phyloP scores from a whole-genome alignment of 768 basidiomycete species.

The Agaricus sinodeliciosus region DNA sequence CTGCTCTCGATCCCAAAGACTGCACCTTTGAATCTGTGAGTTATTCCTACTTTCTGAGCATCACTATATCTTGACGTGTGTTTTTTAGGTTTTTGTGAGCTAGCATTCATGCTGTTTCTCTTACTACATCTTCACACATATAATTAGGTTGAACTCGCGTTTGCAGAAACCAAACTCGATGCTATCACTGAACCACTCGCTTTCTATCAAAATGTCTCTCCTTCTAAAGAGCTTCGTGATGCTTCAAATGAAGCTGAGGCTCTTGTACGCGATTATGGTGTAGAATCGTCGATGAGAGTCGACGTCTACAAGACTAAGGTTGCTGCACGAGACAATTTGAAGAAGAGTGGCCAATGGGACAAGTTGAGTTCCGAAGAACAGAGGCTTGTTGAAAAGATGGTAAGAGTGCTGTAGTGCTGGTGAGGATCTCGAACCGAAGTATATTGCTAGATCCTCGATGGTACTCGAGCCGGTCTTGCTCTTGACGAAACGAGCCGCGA shows the following conservation, averaged over 20 bases:
- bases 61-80: slow-evolving; percentile 1
- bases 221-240: slow-evolving; percentile 70
- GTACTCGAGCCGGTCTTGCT: slow-evolving; percentile 72
- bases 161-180: slow-evolving; percentile 51
- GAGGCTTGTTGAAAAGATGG: slow-evolving; percentile 77
- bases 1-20: slow-evolving; percentile 45
- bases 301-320: slow-evolving; percentile 75
- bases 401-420: slow-evolving; percentile 16
- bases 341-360: slow-evolving; percentile 54
- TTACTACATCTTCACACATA: neutral
- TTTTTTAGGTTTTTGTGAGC: slow-evolving; percentile 66
- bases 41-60: slow-evolving; percentile 2
- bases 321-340: slow-evolving; percentile 63
- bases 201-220: slow-evolving; percentile 82
- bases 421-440: neutral
- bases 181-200: slow-evolving; percentile 49
- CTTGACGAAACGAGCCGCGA: slow-evolving; percentile 58
- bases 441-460: slow-evolving; percentile 51
- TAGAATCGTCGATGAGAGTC: slow-evolving; percentile 74
- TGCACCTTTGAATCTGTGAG: slow-evolving; percentile 65
- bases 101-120: slow-evolving; percentile 5
- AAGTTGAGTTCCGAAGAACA: slow-evolving; percentile 59
- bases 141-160: slow-evolving; percentile 49
- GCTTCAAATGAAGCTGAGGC: slow-evolving; percentile 72
- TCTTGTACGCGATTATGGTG: slow-evolving; percentile 61